Base-by-base conservation (phyloP, 2,329 filamentous ascomycete species). In the Clonostachys solani region DNA sequence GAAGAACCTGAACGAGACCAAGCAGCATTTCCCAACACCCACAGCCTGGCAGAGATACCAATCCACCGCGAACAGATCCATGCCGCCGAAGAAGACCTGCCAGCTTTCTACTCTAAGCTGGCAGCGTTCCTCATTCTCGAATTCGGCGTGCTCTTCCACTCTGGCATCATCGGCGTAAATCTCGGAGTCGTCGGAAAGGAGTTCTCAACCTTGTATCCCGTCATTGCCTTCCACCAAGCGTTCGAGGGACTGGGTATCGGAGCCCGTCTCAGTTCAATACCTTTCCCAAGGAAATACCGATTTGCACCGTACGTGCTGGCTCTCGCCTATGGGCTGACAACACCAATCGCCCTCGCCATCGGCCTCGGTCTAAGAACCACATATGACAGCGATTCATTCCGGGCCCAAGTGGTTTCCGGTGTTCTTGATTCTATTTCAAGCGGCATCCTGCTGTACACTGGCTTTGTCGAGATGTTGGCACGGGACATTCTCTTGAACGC, bases 401-500 rank as follows among this genome's bases (percentile, higher is more conserved):
- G 86, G 45, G 65, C 68, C 37, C 75, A 89, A 55, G 80, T 96
- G 41, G 79, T 91, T 56, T 94, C 94, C 58, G 92, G 92, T 19
- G 77, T 96, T 6, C 94, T 96, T 58, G 92, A 96, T 63, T 80
- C 89, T 2, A 89, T 96, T 57, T 90, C 85, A 43, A 89, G 89
- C 2, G 92, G 92, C 33, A 95, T 96, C 50, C 74, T 96, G 49
- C 86, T 97, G 55, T 96, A 96, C 68, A 96, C 92, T 0, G 91
- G 90, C 5, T 73, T 96, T 19, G 90, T 97, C 7, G 92, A 96
- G 72, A 74, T 96, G 40, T 86, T 96, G 74, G 92, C 92, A 1
- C 91, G 96, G 61, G 92, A 97, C 66, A 96, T 96, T 71, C 91
- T 97, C 87, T 96, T 96, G 70, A 94, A 87, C 65, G 78, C 80